These are phyloP conservation scores for Candida ortonii DNA, from an alignment of 805 yeast species.

Conservation along the genomic window DNA sequence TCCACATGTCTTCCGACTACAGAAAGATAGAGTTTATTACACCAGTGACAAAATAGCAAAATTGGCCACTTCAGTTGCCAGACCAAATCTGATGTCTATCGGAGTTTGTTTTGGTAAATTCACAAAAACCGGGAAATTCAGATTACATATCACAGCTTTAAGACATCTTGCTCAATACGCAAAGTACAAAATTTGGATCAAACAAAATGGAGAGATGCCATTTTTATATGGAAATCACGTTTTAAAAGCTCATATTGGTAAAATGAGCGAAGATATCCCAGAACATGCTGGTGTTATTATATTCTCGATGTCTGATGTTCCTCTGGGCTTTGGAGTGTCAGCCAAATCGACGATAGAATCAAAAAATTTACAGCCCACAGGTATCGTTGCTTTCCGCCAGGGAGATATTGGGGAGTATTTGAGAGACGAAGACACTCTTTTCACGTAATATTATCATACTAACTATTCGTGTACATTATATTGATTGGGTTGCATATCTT, in stretches of 20 bases:
- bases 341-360: slow-evolving; percentile 90
- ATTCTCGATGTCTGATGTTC: slow-evolving; percentile 86
- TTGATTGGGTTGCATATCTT: slow-evolving; percentile 6
- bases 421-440: slow-evolving; percentile 95
- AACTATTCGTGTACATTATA: slow-evolving; percentile 14
- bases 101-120: slow-evolving; percentile 95
- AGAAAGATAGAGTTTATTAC: slow-evolving; percentile 94
- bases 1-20: slow-evolving; percentile 92
- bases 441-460: slow-evolving; percentile 49
- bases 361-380: slow-evolving; percentile 86
- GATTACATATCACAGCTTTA: slow-evolving; percentile 90
- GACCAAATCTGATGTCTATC: slow-evolving; percentile 86
- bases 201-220: slow-evolving; percentile 98
- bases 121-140: slow-evolving; percentile 95
- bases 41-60: slow-evolving; percentile 80
- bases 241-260: slow-evolving; percentile 92
- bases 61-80: slow-evolving; percentile 85
- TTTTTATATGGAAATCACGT: slow-evolving; percentile 95
- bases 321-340: slow-evolving; percentile 93
- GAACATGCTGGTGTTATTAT: slow-evolving; percentile 96
- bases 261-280: slow-evolving; percentile 95
- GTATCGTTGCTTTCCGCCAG: slow-evolving; percentile 93
- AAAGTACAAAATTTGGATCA: slow-evolving; percentile 93
- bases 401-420: slow-evolving; percentile 96
- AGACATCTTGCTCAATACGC: slow-evolving; percentile 83